Percentiles rank a stretch among this genome's conserved stretches.
These are phyloP conservation scores for Henckelia pumila DNA, from an alignment of 257 asterid species.

Conservation along the genomic window DNA sequence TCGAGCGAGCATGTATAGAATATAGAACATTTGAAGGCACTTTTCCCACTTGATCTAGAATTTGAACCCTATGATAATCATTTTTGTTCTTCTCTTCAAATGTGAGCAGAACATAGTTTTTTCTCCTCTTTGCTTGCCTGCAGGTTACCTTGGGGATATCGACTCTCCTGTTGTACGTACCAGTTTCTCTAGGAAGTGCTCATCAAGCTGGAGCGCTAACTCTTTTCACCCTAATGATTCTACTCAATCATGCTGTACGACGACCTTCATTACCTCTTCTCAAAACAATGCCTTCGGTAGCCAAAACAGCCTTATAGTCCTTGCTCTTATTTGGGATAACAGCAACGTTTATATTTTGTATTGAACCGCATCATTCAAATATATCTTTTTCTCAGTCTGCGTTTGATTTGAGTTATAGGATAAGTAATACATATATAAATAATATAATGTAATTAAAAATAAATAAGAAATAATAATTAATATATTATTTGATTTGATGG, in stretches of 20 bases:
- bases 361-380: not conserved
- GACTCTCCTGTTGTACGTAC: constrained; percentile 75
- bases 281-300: constrained; percentile 63
- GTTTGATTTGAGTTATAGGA: no score
- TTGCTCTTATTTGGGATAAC: constrained; percentile 2
- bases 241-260: constrained; percentile 87
- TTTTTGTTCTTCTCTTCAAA: no score
- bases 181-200: constrained; percentile 81
- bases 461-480: no score
- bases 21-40: not conserved
- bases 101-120: not conserved
- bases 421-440: no score
- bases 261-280: constrained; percentile 74
- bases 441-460: no score
- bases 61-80: not conserved
- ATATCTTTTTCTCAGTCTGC: not conserved
- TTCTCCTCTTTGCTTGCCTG: constrained; percentile 21
- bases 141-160: constrained; percentile 85
- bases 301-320: constrained; percentile 39
- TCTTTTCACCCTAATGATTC: constrained; percentile 67
- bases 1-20: not conserved
- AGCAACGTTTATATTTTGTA: not conserved
- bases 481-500: no score
- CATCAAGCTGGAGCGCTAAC: constrained; percentile 99
- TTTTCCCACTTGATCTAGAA: not conserved